Evolutionary conservation across 139 green algal species (phyloP).

Genomic region (Zygnema cylindricum): DNA sequence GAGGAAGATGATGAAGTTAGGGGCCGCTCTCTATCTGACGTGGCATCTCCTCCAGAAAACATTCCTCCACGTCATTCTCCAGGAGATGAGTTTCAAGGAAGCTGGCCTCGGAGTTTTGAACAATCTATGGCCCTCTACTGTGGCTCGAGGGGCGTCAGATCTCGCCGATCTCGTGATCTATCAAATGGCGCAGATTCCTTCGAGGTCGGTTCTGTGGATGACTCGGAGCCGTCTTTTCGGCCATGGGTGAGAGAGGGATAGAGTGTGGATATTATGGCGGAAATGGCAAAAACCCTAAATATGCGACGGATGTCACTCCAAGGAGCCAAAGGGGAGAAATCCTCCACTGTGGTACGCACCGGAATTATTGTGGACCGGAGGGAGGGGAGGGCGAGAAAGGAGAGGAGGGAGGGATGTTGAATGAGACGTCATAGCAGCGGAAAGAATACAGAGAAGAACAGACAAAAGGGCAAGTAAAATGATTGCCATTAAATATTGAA

Average conservation of each 20-base stretch:
- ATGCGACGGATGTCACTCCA: not conserved
- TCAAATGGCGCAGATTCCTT: not conserved
- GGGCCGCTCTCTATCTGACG: too few relatives aligned
- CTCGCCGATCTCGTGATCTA: not conserved
- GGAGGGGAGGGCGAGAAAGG: too few relatives aligned
- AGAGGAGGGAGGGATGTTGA: too few relatives aligned
- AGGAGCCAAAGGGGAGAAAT: not conserved
- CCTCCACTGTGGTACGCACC: too few relatives aligned
- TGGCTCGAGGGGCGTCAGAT: not conserved
- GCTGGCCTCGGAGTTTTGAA: conserved; percentile 12
- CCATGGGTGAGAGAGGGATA: not conserved
- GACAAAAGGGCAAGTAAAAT: too few relatives aligned
- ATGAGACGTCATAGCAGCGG: too few relatives aligned
- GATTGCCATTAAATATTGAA: too few relatives aligned
- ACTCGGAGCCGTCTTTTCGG: not conserved
- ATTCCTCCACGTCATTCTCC: too few relatives aligned
- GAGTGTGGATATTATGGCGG: not conserved
- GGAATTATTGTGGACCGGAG: not conserved
- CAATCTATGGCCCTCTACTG: conserved; percentile 7
- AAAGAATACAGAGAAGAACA: too few relatives aligned
- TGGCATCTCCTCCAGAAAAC: too few relatives aligned
- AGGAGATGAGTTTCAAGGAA: not conserved
- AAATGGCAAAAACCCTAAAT: not conserved
- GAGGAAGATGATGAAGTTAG: too few relatives aligned
- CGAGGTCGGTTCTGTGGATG: not conserved